Percentiles rank a stretch among this genome's conserved stretches.
These are phyloP conservation scores for Volutella citrinella DNA, from an alignment of 2,329 filamentous ascomycete genomes.

Conservation along the genomic window DNA sequence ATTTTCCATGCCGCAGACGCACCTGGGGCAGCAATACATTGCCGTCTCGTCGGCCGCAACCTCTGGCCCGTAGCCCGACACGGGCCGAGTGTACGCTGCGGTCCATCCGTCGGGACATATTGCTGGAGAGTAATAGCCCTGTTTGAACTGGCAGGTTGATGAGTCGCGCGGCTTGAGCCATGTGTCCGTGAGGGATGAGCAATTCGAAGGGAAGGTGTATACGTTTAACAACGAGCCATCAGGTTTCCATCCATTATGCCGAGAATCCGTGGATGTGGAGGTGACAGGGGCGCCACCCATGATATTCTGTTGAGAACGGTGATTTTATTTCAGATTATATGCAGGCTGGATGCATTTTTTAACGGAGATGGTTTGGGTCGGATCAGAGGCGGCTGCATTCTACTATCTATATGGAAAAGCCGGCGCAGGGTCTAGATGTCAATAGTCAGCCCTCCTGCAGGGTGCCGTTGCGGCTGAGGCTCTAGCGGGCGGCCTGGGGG, in stretches of 20 bases:
- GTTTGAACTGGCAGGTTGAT: not conserved
- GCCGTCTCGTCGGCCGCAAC: constrained; percentile 1
- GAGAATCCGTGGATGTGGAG: not conserved
- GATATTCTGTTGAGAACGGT: too few species aligned
- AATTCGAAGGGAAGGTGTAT: constrained; percentile 1
- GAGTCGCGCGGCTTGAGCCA: not conserved
- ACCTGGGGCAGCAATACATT: constrained; percentile 5
- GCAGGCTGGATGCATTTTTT: too few species aligned
- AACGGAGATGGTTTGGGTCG: too few species aligned
- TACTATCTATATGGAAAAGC: too few species aligned
- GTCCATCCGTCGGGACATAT: constrained; percentile 4
- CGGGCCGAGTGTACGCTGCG: constrained; percentile 1
- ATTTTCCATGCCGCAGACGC: not conserved
- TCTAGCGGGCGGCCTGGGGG: too few species aligned
- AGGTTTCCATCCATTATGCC: constrained; percentile 1
- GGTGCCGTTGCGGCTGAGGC: too few species aligned
- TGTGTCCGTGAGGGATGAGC: not conserved
- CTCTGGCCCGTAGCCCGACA: not conserved
- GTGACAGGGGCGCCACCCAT: too few species aligned
- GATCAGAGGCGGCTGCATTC: too few species aligned
- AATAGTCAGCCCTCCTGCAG: too few species aligned
- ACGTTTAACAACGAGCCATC: not conserved
- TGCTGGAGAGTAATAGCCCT: constrained; percentile 1
- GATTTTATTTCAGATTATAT: too few species aligned
- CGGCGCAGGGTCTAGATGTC: too few species aligned